Percentiles rank a stretch among this genome's conserved stretches.
Conservation (phyloP, 306 rosid species). For the Acacia crassicarpa region DNA sequence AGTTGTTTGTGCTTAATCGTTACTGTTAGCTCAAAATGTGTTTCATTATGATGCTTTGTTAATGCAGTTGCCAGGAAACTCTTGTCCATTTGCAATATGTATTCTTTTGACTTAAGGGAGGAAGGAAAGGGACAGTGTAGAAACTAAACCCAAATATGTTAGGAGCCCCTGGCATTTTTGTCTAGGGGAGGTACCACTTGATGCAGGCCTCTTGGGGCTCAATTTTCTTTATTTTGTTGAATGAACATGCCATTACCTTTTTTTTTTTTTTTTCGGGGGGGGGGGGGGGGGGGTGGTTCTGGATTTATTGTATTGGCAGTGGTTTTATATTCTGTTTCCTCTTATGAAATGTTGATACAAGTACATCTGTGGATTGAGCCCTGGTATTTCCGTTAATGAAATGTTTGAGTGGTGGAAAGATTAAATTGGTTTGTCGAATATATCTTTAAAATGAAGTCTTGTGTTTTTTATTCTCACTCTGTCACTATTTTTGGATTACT, state of each 20-base stretch:
- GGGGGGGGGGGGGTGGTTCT: neutral
- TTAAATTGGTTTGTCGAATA: slow-evolving; percentile 1
- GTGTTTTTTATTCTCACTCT: slow-evolving; percentile 7
- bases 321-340: neutral
- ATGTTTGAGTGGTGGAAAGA: slow-evolving; percentile 17
- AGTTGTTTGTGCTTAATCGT: slow-evolving; percentile 1
- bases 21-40: neutral
- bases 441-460: slow-evolving; percentile 15
- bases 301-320: neutral
- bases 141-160: neutral
- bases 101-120: too few species aligned
- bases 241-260: neutral
- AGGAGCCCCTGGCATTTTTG: neutral
- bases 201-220: neutral
- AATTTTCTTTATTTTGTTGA: slow-evolving; percentile 1
- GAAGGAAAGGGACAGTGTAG: neutral
- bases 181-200: neutral
- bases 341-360: neutral
- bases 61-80: neutral
- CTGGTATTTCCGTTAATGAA: slow-evolving; percentile 20
- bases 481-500: slow-evolving; percentile 6
- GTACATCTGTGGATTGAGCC: slow-evolving; percentile 10
- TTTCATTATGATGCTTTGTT: neutral
- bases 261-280: neutral
- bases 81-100: slow-evolving; percentile 4